phyloP scores from a whole-genome alignment of 177 flowering plant genomes.

The Vitis hybrid region DNA sequence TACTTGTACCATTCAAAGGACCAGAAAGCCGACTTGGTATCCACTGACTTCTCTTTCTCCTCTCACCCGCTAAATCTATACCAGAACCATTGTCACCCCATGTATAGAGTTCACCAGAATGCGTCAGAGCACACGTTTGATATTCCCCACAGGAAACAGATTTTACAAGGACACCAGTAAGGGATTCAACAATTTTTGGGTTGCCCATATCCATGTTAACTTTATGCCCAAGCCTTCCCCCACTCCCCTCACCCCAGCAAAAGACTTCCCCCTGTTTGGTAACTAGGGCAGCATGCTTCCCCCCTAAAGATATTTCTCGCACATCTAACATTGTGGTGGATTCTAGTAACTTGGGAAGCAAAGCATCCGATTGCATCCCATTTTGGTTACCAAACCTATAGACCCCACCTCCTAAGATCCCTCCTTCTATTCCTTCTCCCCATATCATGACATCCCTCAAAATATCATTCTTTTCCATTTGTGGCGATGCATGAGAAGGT shows the following conservation, averaged over 20 bases:
- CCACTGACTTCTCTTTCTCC: conserved; percentile 36
- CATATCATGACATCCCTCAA: conserved; percentile 62
- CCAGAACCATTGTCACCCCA: conserved; percentile 54
- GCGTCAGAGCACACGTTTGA: conserved; percentile 60
- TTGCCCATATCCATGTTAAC: conserved; percentile 41
- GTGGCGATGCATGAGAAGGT: conserved; percentile 18
- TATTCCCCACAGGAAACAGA: conserved; percentile 59
- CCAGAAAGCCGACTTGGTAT: conserved; percentile 43
- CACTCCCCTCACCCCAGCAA: conserved; percentile 67
- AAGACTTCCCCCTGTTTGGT: conserved; percentile 68
- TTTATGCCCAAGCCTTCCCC: conserved; percentile 64
- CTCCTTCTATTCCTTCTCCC: conserved; percentile 63
- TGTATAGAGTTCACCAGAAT: conserved; percentile 54
- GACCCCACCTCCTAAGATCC: conserved; percentile 32
- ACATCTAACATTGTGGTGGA: conserved; percentile 53
- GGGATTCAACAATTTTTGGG: conserved; percentile 62
- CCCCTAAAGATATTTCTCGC: conserved; percentile 46
- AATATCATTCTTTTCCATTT: conserved; percentile 24
- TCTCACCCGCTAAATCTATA: conserved; percentile 19
- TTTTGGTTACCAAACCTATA: conserved; percentile 16
- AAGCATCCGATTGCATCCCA: conserved; percentile 32
- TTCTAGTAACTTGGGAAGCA: conserved; percentile 56
- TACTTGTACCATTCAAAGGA: conserved; percentile 39
- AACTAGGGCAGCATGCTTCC: conserved; percentile 59
- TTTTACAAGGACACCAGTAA: conserved; percentile 35